phyloP scores from a whole-genome alignment of 768 basidiomycete species.

The Lactifluus piperatus region DNA sequence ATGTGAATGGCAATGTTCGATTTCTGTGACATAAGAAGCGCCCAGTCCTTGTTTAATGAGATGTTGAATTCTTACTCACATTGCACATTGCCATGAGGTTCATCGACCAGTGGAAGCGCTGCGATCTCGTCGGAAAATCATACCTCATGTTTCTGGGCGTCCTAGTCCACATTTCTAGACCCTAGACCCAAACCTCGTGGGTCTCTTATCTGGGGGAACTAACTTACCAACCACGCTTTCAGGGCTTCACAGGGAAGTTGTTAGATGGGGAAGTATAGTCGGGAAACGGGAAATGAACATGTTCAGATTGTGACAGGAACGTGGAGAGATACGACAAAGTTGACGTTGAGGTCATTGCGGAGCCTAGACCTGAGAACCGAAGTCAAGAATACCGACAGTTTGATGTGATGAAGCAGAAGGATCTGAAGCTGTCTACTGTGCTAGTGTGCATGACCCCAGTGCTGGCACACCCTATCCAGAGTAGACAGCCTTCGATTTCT shows the following conservation, averaged over 20 bases:
- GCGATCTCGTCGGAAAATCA: constrained; percentile 1
- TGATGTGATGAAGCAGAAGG: neutral
- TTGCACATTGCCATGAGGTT: constrained; percentile 13
- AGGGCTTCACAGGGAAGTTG: neutral
- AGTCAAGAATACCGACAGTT: neutral
- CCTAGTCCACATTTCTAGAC: neutral
- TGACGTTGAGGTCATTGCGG: neutral
- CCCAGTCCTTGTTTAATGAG: constrained; percentile 6
- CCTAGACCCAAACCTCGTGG: constrained; percentile 10
- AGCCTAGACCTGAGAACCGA: neutral
- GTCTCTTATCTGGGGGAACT: neutral
- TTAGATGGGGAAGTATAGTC: neutral
- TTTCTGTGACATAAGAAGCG: constrained; percentile 11
- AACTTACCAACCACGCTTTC: neutral
- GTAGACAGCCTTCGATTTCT: too few species aligned
- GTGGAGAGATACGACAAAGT: neutral
- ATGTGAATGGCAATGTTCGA: constrained; percentile 7
- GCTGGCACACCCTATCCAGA: too few species aligned
- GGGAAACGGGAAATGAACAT: neutral
- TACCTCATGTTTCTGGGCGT: constrained; percentile 6
- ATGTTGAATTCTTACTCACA: neutral
- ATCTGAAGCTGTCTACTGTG: too few species aligned
- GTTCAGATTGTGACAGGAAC: neutral
- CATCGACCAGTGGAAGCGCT: neutral
- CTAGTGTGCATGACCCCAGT: too few species aligned